Base-by-base conservation (phyloP, 306 rosid species). In the Trifolium dubium region DNA sequence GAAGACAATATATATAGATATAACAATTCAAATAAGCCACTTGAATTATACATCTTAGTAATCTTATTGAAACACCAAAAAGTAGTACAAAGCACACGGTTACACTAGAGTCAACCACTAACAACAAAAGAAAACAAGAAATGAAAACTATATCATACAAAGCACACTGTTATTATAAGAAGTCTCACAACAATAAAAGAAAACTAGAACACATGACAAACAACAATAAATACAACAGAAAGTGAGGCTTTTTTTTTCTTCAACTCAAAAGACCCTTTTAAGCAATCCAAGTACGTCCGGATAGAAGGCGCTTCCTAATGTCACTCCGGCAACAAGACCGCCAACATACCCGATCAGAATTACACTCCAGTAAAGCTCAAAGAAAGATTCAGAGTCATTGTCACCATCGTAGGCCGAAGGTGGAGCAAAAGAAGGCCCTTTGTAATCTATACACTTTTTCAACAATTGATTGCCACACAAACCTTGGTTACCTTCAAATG, bases 381-480 rank as follows among this genome's bases (percentile, higher is more conserved):
- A 1, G 0, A 34, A 11, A 15, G 17, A 61, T 23, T 31, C 60
- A 0, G 67, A 70, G 3, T 71, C 75, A 15, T 82, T 5, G 11
- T 82, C 79, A 17, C 3, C 69, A 13, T 55, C 65, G 28, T 4
- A 30, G 29, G 30, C n/a, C n/a, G n/a, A n/a, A 28, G 59, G 40
- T 9, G 65, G 32, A 69, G n/a, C 4, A 9, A 10, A 7, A 15
- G 69, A 32, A 35, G 43, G 34, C 11, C 12, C 13, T 47, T 1
- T 32, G 8, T 39, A 5, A 37, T 59, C 46, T 53, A 12, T 19
- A 53, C 80, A 73, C 39, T 68, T 73, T 15, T 67, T 77, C 3
- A 17, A n/a, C 67, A 82, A 44, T 1, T 13, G 80, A 56, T 61
- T 14, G 7, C 82, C 77, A 62, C 79, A 82, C 7, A 82, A 10